phyloP scores from a whole-genome alignment of 148 eudicot genomes.

The Amaranthus hypochondriacus region DNA sequence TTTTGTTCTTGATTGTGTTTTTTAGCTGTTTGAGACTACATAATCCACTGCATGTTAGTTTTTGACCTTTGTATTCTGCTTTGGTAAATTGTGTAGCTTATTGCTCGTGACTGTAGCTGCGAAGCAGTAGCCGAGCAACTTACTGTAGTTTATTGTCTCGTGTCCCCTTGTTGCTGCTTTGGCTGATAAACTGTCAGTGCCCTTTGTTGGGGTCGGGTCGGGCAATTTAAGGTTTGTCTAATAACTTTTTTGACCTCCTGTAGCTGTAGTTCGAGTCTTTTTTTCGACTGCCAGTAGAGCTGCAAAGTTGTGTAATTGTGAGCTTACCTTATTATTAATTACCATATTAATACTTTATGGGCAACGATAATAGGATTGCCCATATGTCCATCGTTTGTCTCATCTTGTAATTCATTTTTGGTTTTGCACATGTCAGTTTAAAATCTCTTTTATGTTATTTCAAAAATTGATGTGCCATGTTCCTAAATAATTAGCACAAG shows the following conservation, averaged over 20 bases:
- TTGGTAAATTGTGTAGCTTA: constrained; percentile 17
- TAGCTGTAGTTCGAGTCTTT: constrained; percentile 2
- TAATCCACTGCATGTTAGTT: background rate
- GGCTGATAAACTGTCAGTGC: constrained; percentile 9
- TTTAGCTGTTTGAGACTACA: constrained; percentile 11
- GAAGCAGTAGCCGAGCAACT: constrained; percentile 34
- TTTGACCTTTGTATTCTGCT: constrained; percentile 18
- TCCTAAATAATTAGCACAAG: no score
- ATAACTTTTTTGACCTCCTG: constrained; percentile 9
- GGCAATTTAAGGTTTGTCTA: background rate
- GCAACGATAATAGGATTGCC: background rate
- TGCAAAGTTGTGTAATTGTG: background rate
- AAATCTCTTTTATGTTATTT: no score
- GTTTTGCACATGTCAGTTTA: no score
- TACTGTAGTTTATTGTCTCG: constrained; percentile 14
- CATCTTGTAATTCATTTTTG: no score
- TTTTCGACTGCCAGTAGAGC: background rate
- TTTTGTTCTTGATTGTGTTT: constrained; percentile 9
- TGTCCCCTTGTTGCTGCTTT: constrained; percentile 10
- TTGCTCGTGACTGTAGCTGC: constrained; percentile 37
- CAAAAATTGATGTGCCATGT: no score
- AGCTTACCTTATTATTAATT: background rate
- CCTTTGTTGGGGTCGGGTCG: constrained; percentile 18
- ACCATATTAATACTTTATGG: background rate
- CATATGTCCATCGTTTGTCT: background rate